Conservation (phyloP, 1,139 yeast species). For the Kluyveromyces sp. region DNA sequence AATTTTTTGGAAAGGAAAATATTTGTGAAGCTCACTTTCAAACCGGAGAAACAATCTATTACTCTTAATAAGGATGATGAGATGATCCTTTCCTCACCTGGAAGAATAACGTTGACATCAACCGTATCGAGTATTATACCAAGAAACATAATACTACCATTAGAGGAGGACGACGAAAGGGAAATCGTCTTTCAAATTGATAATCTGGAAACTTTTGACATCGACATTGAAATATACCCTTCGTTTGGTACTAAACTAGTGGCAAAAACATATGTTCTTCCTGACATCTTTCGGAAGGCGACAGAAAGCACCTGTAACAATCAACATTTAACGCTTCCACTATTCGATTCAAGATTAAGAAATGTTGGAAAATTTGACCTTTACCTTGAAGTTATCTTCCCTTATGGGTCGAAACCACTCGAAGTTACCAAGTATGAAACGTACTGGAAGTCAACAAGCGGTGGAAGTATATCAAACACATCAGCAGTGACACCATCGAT, state of each 20-base stretch:
- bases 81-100: constrained; percentile 41
- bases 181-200: constrained; percentile 85
- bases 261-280: constrained; percentile 78
- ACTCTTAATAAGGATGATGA: constrained; percentile 42
- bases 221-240: constrained; percentile 90
- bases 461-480: constrained; percentile 24
- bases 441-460: constrained; percentile 86
- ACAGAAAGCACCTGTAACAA: constrained; percentile 29
- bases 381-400: constrained; percentile 76
- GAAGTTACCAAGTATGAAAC: constrained; percentile 93
- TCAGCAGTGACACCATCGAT: not conserved
- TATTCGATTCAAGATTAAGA: constrained; percentile 74
- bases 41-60: constrained; percentile 54
- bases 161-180: constrained; percentile 47
- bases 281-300: constrained; percentile 43
- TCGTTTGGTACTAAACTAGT: constrained; percentile 88
- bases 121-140: constrained; percentile 72
- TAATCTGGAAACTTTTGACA: constrained; percentile 63
- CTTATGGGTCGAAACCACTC: constrained; percentile 75
- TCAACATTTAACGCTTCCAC: constrained; percentile 53
- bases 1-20: constrained; percentile 87
- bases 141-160: constrained; percentile 72
- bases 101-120: constrained; percentile 73
- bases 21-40: constrained; percentile 66
- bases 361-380: constrained; percentile 77